phyloP scores from a whole-genome alignment of 1,284 basidiomycete species.

The Polyporus tsugae region DNA sequence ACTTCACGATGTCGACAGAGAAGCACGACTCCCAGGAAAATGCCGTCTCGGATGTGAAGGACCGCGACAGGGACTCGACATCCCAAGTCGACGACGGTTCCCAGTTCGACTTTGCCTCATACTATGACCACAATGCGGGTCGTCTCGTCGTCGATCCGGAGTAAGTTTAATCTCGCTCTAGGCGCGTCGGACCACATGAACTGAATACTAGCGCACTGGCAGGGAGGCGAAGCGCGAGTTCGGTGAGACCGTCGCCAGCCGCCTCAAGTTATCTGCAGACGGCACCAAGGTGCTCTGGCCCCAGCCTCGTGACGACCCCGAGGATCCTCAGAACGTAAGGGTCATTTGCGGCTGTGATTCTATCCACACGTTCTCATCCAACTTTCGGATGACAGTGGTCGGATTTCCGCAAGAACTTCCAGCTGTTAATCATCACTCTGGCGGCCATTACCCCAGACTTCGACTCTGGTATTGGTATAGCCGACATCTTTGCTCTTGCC shows the following conservation, averaged over 20 bases:
- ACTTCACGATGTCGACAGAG: slow-evolving; percentile 20
- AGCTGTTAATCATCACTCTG: slow-evolving; percentile 66
- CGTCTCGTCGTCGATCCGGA: slow-evolving; percentile 67
- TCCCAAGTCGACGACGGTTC: slow-evolving; percentile 19
- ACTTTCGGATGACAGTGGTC: slow-evolving; percentile 47
- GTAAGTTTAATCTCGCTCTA: slow-evolving; percentile 42
- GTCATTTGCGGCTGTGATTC: background rate
- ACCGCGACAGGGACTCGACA: slow-evolving; percentile 14
- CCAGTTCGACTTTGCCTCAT: slow-evolving; percentile 52
- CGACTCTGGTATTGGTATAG: slow-evolving; percentile 72
- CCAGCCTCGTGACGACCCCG: slow-evolving; percentile 68
- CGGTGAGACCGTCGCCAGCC: slow-evolving; percentile 56
- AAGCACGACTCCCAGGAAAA: slow-evolving; percentile 19
- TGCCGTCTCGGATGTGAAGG: slow-evolving; percentile 24
- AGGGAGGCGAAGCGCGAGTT: slow-evolving; percentile 64
- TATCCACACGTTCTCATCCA: slow-evolving; percentile 5
- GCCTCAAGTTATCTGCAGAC: slow-evolving; percentile 55
- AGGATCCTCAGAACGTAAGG: slow-evolving; percentile 73
- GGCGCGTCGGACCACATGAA: background rate
- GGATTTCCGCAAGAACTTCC: slow-evolving; percentile 56
- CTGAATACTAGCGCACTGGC: slow-evolving; percentile 17
- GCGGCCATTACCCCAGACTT: slow-evolving; percentile 77
- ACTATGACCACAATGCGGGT: slow-evolving; percentile 65
- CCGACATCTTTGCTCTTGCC: slow-evolving; percentile 67
- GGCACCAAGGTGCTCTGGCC: slow-evolving; percentile 65